Base-by-base conservation (phyloP, 768 basidiomycete genomes). In the Pulveroboletus ravenelii region DNA sequence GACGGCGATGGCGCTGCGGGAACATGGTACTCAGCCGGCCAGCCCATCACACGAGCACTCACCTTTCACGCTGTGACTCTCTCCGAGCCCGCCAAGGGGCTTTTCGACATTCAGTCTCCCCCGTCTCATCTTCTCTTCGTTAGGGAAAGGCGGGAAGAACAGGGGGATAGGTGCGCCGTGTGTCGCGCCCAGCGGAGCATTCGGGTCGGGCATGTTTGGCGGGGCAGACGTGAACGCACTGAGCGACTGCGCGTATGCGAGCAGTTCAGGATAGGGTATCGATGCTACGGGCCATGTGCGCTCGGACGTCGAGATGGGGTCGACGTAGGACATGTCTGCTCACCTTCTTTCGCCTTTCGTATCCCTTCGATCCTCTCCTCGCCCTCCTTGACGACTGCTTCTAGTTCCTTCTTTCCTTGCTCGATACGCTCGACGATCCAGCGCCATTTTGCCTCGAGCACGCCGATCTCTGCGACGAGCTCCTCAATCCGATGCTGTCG, bases 141-240 rank as follows among this genome's bases (percentile, higher is more conserved):
- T 91, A 1, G 90, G 90, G 66, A 91, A 93, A 10, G 91, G 91
- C 34, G 89, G 89, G 71, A 91, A 90, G 76, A 93, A 91, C 37
- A 89, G 63, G 15, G 85, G 87, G 15, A 84, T 83, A 1, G 86
- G 85, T 10, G 82, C 82, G 58, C 86, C 87, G 9, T 85, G 85
- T 45, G 55, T 10, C 35, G 55, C 49, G 15, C 29, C 50, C 29
- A 52, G 32, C 1, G 85, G 82, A 6, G 81, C 69, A 23, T 74
- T 74, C 41, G 82, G 76, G 59, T 89, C 87, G 18, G 87, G 87
- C 81, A 90, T 86, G 61, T 89, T 89, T 10, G 90, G 90, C 8
- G 90, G 90, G 10, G 89, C 90, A 31, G 90, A 90, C 6, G 90
- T 90, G 68, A 91, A 93, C 13, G 87, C 80, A 55, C 87, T 87